Evolutionary conservation across 495 filamentous ascomycete genomes (phyloP).

Genomic region (Tuber aestivum): DNA sequence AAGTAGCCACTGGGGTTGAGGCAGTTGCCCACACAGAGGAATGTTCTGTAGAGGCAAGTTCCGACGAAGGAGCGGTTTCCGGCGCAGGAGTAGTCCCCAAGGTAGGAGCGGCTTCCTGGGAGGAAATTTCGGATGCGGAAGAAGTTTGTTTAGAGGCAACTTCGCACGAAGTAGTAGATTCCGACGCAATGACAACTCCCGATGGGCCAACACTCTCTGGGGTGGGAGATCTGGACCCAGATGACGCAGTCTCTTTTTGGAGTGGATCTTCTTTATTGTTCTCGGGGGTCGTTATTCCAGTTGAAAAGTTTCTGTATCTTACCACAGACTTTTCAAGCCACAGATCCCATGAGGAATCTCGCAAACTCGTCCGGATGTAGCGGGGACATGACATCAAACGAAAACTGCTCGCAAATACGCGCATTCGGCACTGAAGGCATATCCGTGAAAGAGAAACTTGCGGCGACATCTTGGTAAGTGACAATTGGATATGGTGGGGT

Average conservation of each 20-base stretch:
- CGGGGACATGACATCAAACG: neutral
- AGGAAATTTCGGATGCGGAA: neutral
- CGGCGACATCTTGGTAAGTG: conserved; percentile 17
- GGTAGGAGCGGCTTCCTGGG: neutral
- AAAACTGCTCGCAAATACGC: conserved; percentile 11
- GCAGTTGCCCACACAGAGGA: too few relatives aligned
- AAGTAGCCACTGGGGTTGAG: neutral
- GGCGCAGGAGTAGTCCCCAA: neutral
- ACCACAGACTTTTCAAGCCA: neutral
- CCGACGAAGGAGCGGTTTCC: neutral
- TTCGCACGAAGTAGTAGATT: neutral
- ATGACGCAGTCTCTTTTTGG: neutral
- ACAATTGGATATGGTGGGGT: conserved; percentile 3
- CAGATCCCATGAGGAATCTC: neutral
- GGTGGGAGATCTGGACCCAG: neutral
- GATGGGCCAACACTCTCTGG: neutral
- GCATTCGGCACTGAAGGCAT: conserved; percentile 28
- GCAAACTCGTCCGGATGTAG: neutral
- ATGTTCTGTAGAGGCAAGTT: too few relatives aligned
- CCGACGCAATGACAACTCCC: neutral
- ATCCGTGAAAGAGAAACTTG: conserved; percentile 30
- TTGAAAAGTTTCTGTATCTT: neutral
- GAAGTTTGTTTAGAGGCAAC: neutral
- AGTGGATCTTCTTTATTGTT: neutral
- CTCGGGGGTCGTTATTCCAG: neutral